Evolutionary conservation across 768 basidiomycete species (phyloP).

Genomic region (Neoboletus brunneissimus): DNA sequence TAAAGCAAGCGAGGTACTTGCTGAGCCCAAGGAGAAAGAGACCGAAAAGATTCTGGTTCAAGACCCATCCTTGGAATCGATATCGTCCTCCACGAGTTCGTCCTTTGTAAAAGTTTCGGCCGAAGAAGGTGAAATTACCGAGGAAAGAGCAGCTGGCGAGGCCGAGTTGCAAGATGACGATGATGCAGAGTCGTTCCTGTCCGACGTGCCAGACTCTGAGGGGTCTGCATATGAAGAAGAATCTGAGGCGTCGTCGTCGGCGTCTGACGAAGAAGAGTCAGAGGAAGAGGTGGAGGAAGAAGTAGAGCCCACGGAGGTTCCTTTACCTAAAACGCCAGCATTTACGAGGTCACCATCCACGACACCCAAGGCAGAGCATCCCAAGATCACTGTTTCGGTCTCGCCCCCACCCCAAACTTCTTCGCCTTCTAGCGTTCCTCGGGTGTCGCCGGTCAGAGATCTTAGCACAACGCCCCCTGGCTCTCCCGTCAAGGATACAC

Average conservation of each 20-base stretch:
- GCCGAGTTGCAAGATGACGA: constrained; percentile 36
- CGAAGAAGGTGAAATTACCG: constrained; percentile 24
- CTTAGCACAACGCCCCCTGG: constrained; percentile 62
- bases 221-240: constrained; percentile 16
- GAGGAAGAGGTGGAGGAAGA: constrained; percentile 14
- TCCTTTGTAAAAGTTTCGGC: constrained; percentile 48
- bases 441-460: constrained; percentile 36
- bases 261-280: constrained; percentile 19
- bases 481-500: constrained; percentile 50
- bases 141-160: constrained; percentile 21
- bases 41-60: constrained; percentile 3
- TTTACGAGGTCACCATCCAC: constrained; percentile 52
- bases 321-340: constrained; percentile 33
- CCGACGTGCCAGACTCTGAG: constrained; percentile 30
- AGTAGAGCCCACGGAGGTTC: constrained; percentile 24
- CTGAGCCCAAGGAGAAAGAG: constrained; percentile 8
- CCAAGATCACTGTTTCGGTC: constrained; percentile 35
- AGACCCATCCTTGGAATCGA: constrained; percentile 27
- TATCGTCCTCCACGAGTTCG: constrained; percentile 43
- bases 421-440: constrained; percentile 16
- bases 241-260: constrained; percentile 20
- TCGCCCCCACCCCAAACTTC: constrained; percentile 34
- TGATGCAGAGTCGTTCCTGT: constrained; percentile 29
- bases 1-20: background rate
- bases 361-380: constrained; percentile 56